These are phyloP conservation scores for Fraxinus quadrangulata DNA, from an alignment of 257 asterid species.

Conservation along the genomic window DNA sequence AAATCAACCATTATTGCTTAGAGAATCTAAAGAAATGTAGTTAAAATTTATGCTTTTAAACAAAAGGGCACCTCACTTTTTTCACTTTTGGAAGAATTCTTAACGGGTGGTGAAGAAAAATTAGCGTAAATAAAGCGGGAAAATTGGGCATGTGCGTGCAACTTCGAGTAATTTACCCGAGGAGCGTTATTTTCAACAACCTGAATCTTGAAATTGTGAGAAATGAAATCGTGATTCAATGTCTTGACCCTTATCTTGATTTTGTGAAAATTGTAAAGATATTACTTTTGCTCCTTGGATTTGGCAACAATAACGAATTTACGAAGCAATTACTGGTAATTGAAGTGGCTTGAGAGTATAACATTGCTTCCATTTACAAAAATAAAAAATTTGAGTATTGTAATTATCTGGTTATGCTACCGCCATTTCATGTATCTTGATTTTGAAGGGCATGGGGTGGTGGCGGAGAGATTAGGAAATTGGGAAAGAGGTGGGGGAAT, in stretches of 20 bases:
- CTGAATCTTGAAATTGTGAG: constrained; percentile 31
- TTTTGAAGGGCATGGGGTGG: too few relatives aligned
- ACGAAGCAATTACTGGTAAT: constrained; percentile 25
- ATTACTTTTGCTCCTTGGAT: constrained; percentile 12
- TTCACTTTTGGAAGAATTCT: too few relatives aligned
- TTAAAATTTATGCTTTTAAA: too few relatives aligned
- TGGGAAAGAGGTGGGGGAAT: too few relatives aligned
- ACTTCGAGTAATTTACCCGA: constrained; percentile 29
- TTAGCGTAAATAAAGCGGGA: too few relatives aligned
- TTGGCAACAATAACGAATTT: constrained; percentile 23
- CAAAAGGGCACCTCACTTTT: too few relatives aligned
- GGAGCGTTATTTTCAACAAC: constrained; percentile 33
- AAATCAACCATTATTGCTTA: too few relatives aligned
- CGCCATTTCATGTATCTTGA: too few relatives aligned
- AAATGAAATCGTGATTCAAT: constrained; percentile 22
- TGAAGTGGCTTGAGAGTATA: constrained; percentile 13
- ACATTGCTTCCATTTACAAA: neutral
- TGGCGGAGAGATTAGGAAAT: too few relatives aligned
- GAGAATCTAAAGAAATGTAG: too few relatives aligned
- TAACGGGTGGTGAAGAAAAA: too few relatives aligned
- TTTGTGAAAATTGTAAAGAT: neutral
- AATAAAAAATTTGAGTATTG: neutral
- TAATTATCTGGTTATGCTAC: neutral
- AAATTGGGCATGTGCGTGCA: neutral
- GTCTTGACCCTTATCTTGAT: constrained; percentile 26